These are phyloP conservation scores for Cladorrhinum sp. DNA, from an alignment of 2,329 filamentous ascomycete genomes.

Conservation along the genomic window DNA sequence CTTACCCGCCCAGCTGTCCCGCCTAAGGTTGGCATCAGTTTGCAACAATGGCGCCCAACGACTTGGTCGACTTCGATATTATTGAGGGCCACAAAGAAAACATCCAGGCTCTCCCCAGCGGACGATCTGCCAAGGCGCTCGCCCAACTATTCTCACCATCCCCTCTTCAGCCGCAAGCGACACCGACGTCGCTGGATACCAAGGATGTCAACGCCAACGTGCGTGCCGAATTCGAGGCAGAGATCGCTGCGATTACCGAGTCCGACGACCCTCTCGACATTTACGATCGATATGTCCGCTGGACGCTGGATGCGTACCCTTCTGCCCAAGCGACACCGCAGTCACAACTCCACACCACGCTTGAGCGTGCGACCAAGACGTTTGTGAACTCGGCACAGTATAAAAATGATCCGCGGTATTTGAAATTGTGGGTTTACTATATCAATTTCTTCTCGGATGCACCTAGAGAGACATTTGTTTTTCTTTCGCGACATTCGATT, in stretches of 20 bases:
- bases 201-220: constrained; percentile 72
- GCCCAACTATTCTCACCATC: constrained; percentile 75
- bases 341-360: constrained; percentile 82
- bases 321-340: constrained; percentile 87
- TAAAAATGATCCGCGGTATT: constrained; percentile 90
- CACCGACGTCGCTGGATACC: constrained; percentile 68
- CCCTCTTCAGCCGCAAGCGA: constrained; percentile 54
- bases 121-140: constrained; percentile 82
- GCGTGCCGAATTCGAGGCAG: constrained; percentile 80
- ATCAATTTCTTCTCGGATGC: constrained; percentile 89
- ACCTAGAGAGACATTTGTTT: constrained; percentile 90
- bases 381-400: constrained; percentile 86
- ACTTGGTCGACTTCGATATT: constrained; percentile 75
- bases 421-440: constrained; percentile 92
- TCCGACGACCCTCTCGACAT: constrained; percentile 93
- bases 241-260: constrained; percentile 74
- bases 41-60: constrained; percentile 48
- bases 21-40: constrained; percentile 6
- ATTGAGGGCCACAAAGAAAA: constrained; percentile 98
- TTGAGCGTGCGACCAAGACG: constrained; percentile 88
- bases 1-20: neutral
- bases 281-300: constrained; percentile 94
- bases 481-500: constrained; percentile 81
- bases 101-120: constrained; percentile 87
- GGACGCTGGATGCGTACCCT: constrained; percentile 93